Base-by-base conservation (phyloP, 495 filamentous ascomycete species). In the Penicillium psychrofluorescens region DNA sequence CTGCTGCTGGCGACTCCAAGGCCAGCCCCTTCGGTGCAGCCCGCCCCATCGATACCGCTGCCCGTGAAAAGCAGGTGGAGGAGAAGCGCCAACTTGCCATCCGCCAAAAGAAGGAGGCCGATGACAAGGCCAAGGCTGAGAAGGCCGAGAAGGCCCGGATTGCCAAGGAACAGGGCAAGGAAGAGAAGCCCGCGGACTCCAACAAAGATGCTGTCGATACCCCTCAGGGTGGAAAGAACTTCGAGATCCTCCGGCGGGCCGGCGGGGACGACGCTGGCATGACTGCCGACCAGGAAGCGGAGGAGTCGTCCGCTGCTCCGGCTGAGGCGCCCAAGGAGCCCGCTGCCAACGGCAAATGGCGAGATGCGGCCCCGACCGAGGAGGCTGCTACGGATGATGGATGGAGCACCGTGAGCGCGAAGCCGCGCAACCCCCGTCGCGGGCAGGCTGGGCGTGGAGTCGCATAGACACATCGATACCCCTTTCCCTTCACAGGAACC, bases 21-120 rank as follows among this genome's bases (percentile, higher is more conserved):
- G 77, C 88, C 12, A 96, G 81, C 65, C 88, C 88, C 16, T 98
- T 98, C 63, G 92, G 92, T 59, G 89, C 86, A 43, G 90, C 90
- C 33, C 78, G 79, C 39, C 90, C 90, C 9, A 94, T 94, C 48
- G 89, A 96, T 64, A 95, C 88, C 38, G 86, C 87, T 13, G 76
- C 88, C 8, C 78, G 84, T 38, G 91, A 95, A 68, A 84, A 80
- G 43, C 85, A 95, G 63, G 80, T 97, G 28, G 91, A 90, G 58
- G 90, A 95, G 69, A 90, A 85, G 71, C 79, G 85, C 45, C 71
- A 85, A 55, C 70, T 83, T 39, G 77, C 80, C 3, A 27, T 87
- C 38, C 83, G 81, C 48, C 83, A 86, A 54, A 95, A 89, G 77
- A 86, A 84, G 62, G 91, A 95, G 42, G 80, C 80, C 0, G 91